Conservation (phyloP, 31 red algal species). For the Odonthalia washingtoniensis region DNA sequence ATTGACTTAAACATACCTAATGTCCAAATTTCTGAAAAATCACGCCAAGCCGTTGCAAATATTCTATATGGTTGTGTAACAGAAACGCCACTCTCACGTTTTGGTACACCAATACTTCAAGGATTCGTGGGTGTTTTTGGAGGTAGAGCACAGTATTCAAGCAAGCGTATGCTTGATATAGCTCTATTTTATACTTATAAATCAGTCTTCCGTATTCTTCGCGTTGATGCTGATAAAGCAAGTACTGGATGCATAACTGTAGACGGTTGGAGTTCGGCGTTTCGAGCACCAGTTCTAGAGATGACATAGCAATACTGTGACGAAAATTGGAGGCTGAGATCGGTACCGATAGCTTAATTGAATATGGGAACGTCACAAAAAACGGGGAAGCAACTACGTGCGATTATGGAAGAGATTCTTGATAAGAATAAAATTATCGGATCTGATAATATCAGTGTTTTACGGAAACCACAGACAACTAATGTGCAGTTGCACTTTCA, state of each 20-base stretch:
- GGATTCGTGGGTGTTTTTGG: not conserved
- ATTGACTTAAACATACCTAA: not conserved
- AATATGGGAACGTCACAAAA: slow-evolving; percentile 23
- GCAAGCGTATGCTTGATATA: not conserved
- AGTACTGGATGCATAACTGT: slow-evolving; percentile 13
- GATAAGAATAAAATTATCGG: slow-evolving; percentile 22
- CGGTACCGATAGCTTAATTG: slow-evolving; percentile 24
- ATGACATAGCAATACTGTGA: slow-evolving; percentile 35
- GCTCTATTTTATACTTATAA: not conserved
- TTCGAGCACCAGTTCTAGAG: not conserved
- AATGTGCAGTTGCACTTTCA: not conserved
- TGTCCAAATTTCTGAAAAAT: not conserved
- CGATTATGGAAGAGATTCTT: slow-evolving; percentile 1
- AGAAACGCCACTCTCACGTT: not conserved
- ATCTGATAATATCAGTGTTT: not conserved
- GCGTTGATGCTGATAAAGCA: not conserved
- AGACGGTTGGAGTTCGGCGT: slow-evolving; percentile 36
- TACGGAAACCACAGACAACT: slow-evolving; percentile 4
- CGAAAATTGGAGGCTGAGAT: not conserved
- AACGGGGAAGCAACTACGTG: not conserved
- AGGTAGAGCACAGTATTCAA: not conserved
- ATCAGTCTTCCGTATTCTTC: not conserved
- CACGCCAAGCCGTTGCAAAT: not conserved
- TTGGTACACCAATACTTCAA: not conserved
- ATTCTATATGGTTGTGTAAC: not conserved